These are phyloP conservation scores for Ceratonia siliqua DNA, from an alignment of 306 rosid genomes.

Conservation along the genomic window DNA sequence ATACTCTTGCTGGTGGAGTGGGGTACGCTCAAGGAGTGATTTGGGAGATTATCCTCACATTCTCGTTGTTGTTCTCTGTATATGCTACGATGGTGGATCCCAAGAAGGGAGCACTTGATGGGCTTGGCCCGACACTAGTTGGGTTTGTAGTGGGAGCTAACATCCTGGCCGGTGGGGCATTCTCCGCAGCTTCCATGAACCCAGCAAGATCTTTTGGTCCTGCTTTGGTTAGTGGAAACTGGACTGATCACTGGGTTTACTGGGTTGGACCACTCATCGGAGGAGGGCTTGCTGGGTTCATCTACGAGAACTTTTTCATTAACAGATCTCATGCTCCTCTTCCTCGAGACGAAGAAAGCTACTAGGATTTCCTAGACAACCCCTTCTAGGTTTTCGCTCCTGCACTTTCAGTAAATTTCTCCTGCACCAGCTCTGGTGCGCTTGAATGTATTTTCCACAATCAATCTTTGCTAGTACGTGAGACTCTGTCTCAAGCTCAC, in stretches of 20 bases:
- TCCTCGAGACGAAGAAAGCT: slow-evolving; percentile 38
- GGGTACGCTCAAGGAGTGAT: slow-evolving; percentile 71
- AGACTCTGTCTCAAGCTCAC: too few species aligned
- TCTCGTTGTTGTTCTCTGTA: slow-evolving; percentile 74
- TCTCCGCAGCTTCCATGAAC: slow-evolving; percentile 84
- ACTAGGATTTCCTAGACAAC: too few species aligned
- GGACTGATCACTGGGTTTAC: slow-evolving; percentile 93
- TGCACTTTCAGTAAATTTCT: too few species aligned
- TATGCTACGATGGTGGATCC: slow-evolving; percentile 91
- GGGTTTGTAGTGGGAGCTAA: slow-evolving; percentile 90
- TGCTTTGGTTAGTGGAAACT: slow-evolving; percentile 71
- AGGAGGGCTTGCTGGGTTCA: slow-evolving; percentile 78
- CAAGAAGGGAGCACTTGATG: slow-evolving; percentile 66
- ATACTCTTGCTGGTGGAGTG: slow-evolving; percentile 71
- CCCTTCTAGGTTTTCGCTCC: too few species aligned
- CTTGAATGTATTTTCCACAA: too few species aligned
- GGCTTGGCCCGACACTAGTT: slow-evolving; percentile 67
- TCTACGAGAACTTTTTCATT: slow-evolving; percentile 77
- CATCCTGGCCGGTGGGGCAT: slow-evolving; percentile 81
- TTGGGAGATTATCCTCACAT: slow-evolving; percentile 84
- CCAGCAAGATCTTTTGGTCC: slow-evolving; percentile 93
- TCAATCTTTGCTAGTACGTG: background rate
- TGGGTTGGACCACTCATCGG: slow-evolving; percentile 97
- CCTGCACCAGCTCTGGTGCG: too few species aligned
- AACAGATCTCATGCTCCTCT: slow-evolving; percentile 52